Evolutionary conservation across 257 asterid species (phyloP).

Genomic region (Solanum boliviense): DNA sequence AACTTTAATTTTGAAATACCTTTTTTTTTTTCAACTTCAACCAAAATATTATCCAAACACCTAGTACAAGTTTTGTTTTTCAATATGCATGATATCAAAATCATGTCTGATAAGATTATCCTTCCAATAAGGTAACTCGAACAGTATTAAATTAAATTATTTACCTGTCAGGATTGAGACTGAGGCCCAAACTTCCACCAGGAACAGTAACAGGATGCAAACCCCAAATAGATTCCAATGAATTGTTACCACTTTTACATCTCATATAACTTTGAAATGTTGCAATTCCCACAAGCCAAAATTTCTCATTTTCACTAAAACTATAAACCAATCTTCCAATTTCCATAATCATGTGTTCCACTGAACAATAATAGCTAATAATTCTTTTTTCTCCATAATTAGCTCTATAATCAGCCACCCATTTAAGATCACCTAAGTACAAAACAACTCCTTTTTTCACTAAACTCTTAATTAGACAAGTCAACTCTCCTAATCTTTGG

Average conservation of each 20-base stretch:
- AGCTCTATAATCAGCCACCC: constrained; percentile 58
- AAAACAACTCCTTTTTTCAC: constrained; percentile 56
- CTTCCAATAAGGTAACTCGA: neutral
- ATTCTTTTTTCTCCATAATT: constrained; percentile 19
- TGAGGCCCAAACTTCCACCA: constrained; percentile 39
- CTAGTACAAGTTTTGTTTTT: neutral
- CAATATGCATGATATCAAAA: neutral
- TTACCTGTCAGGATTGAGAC: constrained; percentile 55
- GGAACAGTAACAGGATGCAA: constrained; percentile 66
- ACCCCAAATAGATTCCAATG: constrained; percentile 67
- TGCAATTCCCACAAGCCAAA: constrained; percentile 78
- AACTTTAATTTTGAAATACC: no score
- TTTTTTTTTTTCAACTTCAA: neutral
- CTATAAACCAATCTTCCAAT: constrained; percentile 45
- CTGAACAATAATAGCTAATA: constrained; percentile 42
- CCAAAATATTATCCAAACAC: neutral
- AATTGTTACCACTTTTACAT: constrained; percentile 51
- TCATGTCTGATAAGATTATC: neutral
- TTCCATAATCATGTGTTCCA: constrained; percentile 80
- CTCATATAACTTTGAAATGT: constrained; percentile 59
- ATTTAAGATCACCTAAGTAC: constrained; percentile 71
- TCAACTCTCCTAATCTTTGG: constrained; percentile 46
- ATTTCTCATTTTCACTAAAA: constrained; percentile 33
- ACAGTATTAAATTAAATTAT: neutral
- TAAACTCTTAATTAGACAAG: constrained; percentile 38